Conservation (phyloP, 208 protist species). For the Trypanosoma caninum region DNA sequence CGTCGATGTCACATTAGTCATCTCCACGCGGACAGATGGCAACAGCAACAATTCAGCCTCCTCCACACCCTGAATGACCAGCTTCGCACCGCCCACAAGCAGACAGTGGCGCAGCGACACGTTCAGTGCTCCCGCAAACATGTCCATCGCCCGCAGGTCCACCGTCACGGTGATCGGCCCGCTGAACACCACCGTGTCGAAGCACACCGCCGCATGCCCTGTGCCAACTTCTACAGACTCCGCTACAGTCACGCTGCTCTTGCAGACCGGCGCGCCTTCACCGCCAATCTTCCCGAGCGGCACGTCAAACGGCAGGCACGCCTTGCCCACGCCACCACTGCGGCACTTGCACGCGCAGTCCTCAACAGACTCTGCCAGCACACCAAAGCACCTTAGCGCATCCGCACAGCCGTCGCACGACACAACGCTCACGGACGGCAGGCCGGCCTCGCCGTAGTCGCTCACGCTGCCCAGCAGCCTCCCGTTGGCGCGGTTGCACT, state of each 20-base stretch:
- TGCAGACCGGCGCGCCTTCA: not conserved
- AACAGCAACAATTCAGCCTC: not conserved
- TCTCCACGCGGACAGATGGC: not conserved
- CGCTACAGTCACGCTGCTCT: not conserved
- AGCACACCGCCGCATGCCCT: not conserved
- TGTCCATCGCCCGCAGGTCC: constrained; percentile 3
- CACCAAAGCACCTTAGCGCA: not conserved
- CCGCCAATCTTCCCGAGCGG: not conserved
- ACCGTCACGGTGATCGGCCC: constrained; percentile 13
- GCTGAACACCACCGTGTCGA: constrained; percentile 4
- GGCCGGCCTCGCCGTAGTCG: not conserved
- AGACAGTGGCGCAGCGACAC: constrained; percentile 9
- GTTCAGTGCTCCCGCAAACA: not conserved
- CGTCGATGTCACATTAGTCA: constrained; percentile 5
- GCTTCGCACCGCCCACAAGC: constrained; percentile 2
- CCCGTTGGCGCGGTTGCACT: constrained; percentile 7
- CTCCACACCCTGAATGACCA: constrained; percentile 2
- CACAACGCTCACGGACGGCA: constrained; percentile 1
- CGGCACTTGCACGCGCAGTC: constrained; percentile 11
- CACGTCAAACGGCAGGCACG: constrained; percentile 12
- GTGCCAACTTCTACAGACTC: not conserved
- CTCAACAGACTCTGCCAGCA: constrained; percentile 1
- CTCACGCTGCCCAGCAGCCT: not conserved
- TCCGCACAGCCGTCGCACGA: constrained; percentile 5
- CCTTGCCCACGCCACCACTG: not conserved